Percentiles rank a stretch among this genome's conserved stretches.
phyloP scores from a whole-genome alignment of 768 basidiomycete species.

The Gloeopeniophorella convolvens region DNA sequence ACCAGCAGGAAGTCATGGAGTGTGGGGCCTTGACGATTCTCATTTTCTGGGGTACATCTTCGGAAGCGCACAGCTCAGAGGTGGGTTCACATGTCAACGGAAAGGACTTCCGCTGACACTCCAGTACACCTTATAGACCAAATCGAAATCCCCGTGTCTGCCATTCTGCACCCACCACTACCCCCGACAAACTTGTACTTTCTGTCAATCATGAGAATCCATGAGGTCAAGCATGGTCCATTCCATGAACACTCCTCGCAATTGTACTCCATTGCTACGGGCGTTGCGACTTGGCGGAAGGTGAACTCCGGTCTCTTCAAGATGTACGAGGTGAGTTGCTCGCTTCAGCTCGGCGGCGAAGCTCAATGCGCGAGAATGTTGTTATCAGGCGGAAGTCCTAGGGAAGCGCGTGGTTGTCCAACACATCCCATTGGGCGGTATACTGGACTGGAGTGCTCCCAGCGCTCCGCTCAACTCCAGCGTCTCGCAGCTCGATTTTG shows the following conservation, averaged over 20 bases:
- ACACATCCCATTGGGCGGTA: conserved; percentile 80
- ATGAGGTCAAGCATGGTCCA: conserved; percentile 76
- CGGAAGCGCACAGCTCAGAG: conserved; percentile 84
- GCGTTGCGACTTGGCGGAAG: conserved; percentile 89
- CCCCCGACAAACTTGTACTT: conserved; percentile 75
- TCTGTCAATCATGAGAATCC: conserved; percentile 70
- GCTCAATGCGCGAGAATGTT: background rate
- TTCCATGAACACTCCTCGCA: conserved; percentile 93
- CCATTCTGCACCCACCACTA: conserved; percentile 51
- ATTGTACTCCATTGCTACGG: conserved; percentile 75
- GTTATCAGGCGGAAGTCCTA: conserved; percentile 75
- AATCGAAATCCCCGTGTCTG: conserved; percentile 53
- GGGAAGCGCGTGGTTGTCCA: conserved; percentile 96
- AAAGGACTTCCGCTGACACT: background rate
- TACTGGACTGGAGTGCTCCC: conserved; percentile 57
- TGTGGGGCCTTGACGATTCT: conserved; percentile 96
- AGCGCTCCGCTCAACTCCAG: conserved; percentile 5
- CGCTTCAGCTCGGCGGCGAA: background rate
- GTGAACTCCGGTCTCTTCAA: conserved; percentile 87
- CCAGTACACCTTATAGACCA: conserved; percentile 45
- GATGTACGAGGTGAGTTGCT: conserved; percentile 77
- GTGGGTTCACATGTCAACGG: conserved; percentile 31
- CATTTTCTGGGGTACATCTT: conserved; percentile 85
- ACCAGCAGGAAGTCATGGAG: conserved; percentile 95
- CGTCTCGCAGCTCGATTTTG: background rate